Evolutionary conservation across 257 asterid genomes (phyloP).

Genomic region (Anisodus tanguticus): DNA sequence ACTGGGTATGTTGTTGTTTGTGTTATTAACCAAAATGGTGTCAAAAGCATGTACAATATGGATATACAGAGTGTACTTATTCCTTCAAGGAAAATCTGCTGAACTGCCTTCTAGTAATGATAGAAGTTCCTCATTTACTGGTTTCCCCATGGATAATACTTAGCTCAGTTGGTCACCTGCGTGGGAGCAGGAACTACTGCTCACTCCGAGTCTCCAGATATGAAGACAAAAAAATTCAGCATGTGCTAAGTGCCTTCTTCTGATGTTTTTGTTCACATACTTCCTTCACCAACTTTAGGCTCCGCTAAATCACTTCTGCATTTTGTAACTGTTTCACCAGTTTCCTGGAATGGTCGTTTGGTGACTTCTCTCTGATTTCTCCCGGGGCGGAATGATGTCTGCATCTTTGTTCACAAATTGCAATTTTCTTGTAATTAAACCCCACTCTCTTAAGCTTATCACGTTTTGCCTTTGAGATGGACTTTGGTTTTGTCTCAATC

Average conservation of each 20-base stretch:
- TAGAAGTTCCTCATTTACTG: not conserved
- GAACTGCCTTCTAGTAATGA: not conserved
- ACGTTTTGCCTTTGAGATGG: not conserved
- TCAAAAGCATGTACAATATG: slow-evolving; percentile 11
- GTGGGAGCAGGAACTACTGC: not conserved
- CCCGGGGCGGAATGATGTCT: not conserved
- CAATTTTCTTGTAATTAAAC: not conserved
- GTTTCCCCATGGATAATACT: not conserved
- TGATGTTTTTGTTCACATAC: not conserved
- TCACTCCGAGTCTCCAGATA: not conserved
- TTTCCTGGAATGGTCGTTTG: not conserved
- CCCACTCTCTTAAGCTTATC: not conserved
- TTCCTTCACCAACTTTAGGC: not conserved
- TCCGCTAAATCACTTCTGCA: not conserved
- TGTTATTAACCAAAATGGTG: not conserved
- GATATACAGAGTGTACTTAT: not conserved
- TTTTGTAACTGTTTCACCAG: not conserved
- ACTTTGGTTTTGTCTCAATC: not conserved
- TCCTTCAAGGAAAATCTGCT: not conserved
- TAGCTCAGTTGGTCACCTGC: not conserved
- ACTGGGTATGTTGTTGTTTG: no score
- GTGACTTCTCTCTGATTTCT: not conserved
- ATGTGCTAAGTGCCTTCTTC: not conserved
- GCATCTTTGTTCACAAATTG: not conserved
- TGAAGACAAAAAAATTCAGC: slow-evolving; percentile 1